Conservation (phyloP, 306 rosid genomes). For the Arachis stenosperma region DNA sequence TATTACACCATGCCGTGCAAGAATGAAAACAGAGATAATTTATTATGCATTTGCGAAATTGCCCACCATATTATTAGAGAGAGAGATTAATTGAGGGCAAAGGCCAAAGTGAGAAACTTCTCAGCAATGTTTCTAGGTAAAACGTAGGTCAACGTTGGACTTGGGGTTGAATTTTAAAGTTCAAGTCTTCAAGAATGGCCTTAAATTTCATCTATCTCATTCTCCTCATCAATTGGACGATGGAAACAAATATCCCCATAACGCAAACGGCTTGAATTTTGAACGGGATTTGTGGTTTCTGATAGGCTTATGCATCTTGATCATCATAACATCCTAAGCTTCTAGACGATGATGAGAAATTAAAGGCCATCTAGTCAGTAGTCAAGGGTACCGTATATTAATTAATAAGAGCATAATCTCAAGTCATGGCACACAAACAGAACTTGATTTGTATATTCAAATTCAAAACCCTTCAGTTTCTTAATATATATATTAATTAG, state of each 20-base stretch:
- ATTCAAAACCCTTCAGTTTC: constrained; percentile 11
- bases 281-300: constrained; percentile 11
- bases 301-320: neutral
- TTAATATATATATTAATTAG: neutral
- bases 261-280: constrained; percentile 12
- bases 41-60: too few relatives aligned
- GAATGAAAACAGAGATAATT: too few relatives aligned
- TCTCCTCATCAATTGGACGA: constrained; percentile 21
- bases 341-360: constrained; percentile 34
- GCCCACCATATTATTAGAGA: too few relatives aligned
- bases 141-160: constrained; percentile 17
- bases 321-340: constrained; percentile 6
- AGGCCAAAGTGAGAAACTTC: neutral
- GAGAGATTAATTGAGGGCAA: neutral
- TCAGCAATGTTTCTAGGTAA: neutral
- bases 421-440: constrained; percentile 26
- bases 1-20: too few relatives aligned
- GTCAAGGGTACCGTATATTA: neutral
- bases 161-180: neutral
- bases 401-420: neutral
- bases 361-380: too few relatives aligned
- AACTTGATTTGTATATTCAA: constrained; percentile 16
- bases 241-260: constrained; percentile 16
- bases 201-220: constrained; percentile 1
- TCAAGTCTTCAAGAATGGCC: too few relatives aligned